Evolutionary conservation across 139 green algal species (phyloP).

Genomic region (Helicosporidium sp.): DNA sequence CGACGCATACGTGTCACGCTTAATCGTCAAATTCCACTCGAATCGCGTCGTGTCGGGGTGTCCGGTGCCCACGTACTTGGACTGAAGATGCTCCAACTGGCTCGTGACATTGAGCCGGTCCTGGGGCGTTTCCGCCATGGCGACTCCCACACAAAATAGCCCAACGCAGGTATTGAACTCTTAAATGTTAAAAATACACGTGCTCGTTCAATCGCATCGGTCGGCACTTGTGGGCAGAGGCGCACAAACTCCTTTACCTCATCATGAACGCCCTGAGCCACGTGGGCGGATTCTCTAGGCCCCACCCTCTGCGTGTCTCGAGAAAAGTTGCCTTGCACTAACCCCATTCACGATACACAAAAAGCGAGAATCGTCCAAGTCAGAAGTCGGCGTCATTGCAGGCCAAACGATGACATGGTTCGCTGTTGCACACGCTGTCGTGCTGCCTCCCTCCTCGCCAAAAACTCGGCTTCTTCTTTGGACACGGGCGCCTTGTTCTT

Average conservation of each 20-base stretch:
- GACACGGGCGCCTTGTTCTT: slow-evolving; percentile 6
- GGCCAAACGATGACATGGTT: slow-evolving; percentile 37
- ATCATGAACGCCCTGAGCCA: no score
- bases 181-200: no score
- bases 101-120: slow-evolving; percentile 94
- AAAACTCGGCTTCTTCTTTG: slow-evolving; percentile 41
- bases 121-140: slow-evolving; percentile 44
- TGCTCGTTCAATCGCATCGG: no score
- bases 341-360: no score
- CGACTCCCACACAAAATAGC: no score
- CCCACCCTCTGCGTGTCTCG: no score
- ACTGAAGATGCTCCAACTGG: slow-evolving; percentile 93
- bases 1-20: slow-evolving; percentile 86
- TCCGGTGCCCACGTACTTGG: slow-evolving; percentile 91
- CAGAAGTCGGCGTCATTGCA: slow-evolving; percentile 13
- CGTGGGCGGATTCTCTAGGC: no score
- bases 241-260: no score
- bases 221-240: no score
- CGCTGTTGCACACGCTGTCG: slow-evolving; percentile 41
- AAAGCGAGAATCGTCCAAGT: no score
- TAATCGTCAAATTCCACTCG: slow-evolving; percentile 93
- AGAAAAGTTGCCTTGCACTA: no score
- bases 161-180: not conserved
- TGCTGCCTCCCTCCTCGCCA: slow-evolving; percentile 49
- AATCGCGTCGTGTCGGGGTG: slow-evolving; percentile 73